Evolutionary conservation across 208 protist genomes (phyloP).

Genomic region (Spongospora subterranea): DNA sequence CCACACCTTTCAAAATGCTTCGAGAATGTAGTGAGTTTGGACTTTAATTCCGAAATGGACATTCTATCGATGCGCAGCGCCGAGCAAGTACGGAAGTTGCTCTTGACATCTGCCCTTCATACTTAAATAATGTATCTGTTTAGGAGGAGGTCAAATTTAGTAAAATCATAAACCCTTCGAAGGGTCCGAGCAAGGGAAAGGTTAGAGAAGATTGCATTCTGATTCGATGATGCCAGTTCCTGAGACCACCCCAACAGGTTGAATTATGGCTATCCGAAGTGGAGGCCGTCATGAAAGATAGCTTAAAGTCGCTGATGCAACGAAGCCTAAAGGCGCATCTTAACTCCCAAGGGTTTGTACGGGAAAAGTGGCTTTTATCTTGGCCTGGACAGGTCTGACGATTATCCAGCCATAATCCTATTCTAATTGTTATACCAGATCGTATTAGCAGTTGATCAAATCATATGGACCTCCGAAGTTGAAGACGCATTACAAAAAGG

Average conservation of each 20-base stretch:
- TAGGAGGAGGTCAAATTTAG: conserved; percentile 28
- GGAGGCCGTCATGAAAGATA: conserved; percentile 88
- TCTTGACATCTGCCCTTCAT: too few species aligned
- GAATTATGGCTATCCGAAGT: conserved; percentile 91
- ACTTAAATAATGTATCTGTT: too few species aligned
- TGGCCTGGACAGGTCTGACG: conserved; percentile 68
- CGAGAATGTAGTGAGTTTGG: conserved; percentile 83
- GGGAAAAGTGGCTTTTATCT: conserved; percentile 71
- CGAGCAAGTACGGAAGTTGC: neutral
- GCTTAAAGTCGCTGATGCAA: conserved; percentile 77
- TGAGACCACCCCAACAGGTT: conserved; percentile 77
- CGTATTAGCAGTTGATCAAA: conserved; percentile 89
- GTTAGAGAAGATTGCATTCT: neutral
- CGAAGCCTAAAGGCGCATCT: conserved; percentile 68
- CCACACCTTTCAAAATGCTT: conserved; percentile 96
- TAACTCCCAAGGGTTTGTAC: neutral
- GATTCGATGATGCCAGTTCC: conserved; percentile 87
- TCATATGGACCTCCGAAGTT: conserved; percentile 89
- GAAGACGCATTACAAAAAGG: conserved; percentile 83
- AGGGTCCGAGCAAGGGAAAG: conserved; percentile 41
- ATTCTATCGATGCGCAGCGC: conserved; percentile 75
- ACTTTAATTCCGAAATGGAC: conserved; percentile 79
- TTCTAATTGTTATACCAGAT: conserved; percentile 66
- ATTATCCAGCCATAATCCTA: neutral
- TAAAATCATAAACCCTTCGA: neutral